Evolutionary conservation across 2,329 filamentous ascomycete species (phyloP).

Genomic region (Trichoderma sp.): DNA sequence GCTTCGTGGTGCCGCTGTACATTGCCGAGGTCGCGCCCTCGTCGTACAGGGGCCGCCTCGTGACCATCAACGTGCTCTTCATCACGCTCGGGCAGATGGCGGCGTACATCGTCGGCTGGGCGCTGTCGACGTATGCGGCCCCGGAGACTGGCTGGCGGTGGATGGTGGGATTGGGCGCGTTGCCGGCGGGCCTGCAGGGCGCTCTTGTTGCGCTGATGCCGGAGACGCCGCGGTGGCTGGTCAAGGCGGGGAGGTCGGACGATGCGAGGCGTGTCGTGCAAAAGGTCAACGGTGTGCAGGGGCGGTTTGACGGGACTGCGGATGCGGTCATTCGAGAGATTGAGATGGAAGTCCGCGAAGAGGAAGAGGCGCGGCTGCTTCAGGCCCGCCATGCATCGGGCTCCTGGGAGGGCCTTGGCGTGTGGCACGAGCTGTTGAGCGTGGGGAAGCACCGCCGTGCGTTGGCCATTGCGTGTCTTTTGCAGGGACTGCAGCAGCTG

Average conservation of each 20-base stretch:
- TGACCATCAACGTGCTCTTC: constrained; percentile 80
- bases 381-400: constrained; percentile 37
- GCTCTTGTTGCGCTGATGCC: constrained; percentile 72
- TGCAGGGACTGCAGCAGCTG: constrained; percentile 86
- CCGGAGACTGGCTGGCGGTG: constrained; percentile 73
- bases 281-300: constrained; percentile 61
- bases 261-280: constrained; percentile 67
- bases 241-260: constrained; percentile 64
- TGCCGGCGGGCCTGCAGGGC: constrained; percentile 74
- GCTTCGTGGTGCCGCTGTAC: constrained; percentile 83
- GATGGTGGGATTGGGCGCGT: constrained; percentile 84
- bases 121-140: constrained; percentile 60
- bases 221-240: constrained; percentile 86
- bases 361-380: constrained; percentile 55
- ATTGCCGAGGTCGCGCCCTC: constrained; percentile 84
- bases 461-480: constrained; percentile 78
- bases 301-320: constrained; percentile 51
- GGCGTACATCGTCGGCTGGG: constrained; percentile 83
- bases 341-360: constrained; percentile 72
- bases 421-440: constrained; percentile 57
- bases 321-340: constrained; percentile 68
- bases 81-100: constrained; percentile 88
- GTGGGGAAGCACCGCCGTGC: constrained; percentile 71
- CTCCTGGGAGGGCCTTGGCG: constrained; percentile 46
- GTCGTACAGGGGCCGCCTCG: constrained; percentile 72